These are phyloP conservation scores for Aspergillus taichungensis DNA, from an alignment of 495 filamentous ascomycete genomes.

Conservation along the genomic window DNA sequence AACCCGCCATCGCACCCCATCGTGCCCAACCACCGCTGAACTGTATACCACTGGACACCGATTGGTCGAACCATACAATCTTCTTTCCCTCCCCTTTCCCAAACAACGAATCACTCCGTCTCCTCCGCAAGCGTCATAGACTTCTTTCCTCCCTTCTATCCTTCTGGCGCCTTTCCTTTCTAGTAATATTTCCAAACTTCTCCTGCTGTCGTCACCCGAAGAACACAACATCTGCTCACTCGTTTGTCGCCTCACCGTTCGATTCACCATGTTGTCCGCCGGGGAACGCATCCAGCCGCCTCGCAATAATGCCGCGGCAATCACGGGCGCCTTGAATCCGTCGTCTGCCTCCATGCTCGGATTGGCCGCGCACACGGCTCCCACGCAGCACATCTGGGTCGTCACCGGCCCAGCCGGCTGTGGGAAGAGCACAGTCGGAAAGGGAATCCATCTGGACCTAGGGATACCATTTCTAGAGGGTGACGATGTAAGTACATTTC, in stretches of 20 bases:
- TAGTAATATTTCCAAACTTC: too few relatives aligned
- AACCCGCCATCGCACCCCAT: not conserved
- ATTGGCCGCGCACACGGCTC: not conserved
- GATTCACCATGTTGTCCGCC: conserved; percentile 36
- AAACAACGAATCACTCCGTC: not conserved
- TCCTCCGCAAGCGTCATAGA: not conserved
- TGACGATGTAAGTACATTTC: conserved; percentile 80
- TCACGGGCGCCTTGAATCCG: not conserved
- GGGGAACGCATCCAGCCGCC: conserved; percentile 29
- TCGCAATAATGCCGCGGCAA: conserved; percentile 12
- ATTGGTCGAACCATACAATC: not conserved
- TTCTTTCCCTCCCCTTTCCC: not conserved
- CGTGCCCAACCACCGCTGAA: not conserved
- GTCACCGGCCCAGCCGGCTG: conserved; percentile 97
- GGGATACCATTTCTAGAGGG: conserved; percentile 84
- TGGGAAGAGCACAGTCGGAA: conserved; percentile 89
- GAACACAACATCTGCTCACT: too few relatives aligned
- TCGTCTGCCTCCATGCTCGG: too few relatives aligned
- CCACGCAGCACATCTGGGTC: conserved; percentile 82
- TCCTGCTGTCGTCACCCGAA: too few relatives aligned
- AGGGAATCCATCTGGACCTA: conserved; percentile 62
- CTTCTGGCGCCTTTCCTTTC: not conserved
- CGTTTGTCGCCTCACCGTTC: too few relatives aligned
- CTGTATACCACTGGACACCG: too few relatives aligned
- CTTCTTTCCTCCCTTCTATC: not conserved